These are phyloP conservation scores for Sophora flavescens DNA, from an alignment of 306 rosid species.

Conservation along the genomic window DNA sequence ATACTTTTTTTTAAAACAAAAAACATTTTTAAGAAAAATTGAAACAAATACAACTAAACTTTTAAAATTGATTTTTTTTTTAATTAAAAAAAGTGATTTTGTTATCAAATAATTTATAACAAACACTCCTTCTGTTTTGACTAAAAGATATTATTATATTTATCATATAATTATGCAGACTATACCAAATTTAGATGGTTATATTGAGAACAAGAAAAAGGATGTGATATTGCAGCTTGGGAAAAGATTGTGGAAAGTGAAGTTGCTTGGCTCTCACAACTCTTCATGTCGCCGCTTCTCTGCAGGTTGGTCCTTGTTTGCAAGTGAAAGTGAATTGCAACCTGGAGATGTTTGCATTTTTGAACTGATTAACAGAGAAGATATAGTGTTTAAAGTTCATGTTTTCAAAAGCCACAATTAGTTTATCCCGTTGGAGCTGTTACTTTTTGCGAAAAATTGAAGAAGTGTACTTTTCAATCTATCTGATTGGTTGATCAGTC, in stretches of 20 bases:
- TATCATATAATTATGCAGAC: slow-evolving; percentile 19
- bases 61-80: too few relatives aligned
- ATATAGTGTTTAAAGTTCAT: slow-evolving; percentile 27
- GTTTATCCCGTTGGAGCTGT: background rate
- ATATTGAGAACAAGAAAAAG: slow-evolving; percentile 8
- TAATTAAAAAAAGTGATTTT: too few relatives aligned
- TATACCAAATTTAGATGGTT: slow-evolving; percentile 2
- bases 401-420: background rate
- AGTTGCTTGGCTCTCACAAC: background rate
- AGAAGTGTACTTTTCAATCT: background rate
- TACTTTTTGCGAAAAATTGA: background rate
- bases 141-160: background rate
- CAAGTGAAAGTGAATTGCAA: slow-evolving; percentile 7
- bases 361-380: slow-evolving; percentile 19
- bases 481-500: background rate
- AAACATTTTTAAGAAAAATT: too few relatives aligned
- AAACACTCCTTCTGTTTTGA: slow-evolving; percentile 23
- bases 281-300: background rate
- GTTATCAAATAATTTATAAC: too few relatives aligned
- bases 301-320: slow-evolving; percentile 28
- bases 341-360: slow-evolving; percentile 45
- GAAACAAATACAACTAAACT: too few relatives aligned
- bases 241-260: slow-evolving; percentile 35
- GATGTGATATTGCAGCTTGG: slow-evolving; percentile 5
- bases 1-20: too few relatives aligned